These are phyloP conservation scores for Macroventuria anomochaeta DNA, from an alignment of 2,329 filamentous ascomycete species.

Conservation along the genomic window DNA sequence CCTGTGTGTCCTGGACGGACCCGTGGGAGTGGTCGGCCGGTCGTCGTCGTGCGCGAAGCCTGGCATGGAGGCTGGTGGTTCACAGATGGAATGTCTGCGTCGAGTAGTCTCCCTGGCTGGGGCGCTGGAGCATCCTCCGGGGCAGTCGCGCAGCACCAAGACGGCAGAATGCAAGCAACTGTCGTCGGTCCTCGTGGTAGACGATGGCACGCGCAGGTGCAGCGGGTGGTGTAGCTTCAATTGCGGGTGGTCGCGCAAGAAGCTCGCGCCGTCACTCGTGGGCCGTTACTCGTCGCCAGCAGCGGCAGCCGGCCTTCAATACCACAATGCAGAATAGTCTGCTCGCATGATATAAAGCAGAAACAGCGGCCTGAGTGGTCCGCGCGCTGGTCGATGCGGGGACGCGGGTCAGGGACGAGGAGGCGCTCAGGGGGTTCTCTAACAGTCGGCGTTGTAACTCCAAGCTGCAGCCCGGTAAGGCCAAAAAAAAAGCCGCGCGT, in stretches of 20 bases:
- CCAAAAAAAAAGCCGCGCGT: slow-evolving; percentile 27
- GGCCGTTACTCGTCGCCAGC: slow-evolving; percentile 10
- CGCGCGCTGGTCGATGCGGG: slow-evolving; percentile 24
- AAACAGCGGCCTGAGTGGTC: slow-evolving; percentile 27
- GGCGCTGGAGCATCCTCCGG: slow-evolving; percentile 41
- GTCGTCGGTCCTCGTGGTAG: slow-evolving; percentile 18
- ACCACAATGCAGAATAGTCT: slow-evolving; percentile 16
- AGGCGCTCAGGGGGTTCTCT: slow-evolving; percentile 21
- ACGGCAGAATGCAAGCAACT: slow-evolving; percentile 19
- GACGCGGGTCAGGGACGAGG: slow-evolving; percentile 9
- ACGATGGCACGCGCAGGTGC: slow-evolving; percentile 15
- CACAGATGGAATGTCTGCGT: slow-evolving; percentile 26
- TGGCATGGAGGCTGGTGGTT: slow-evolving; percentile 29
- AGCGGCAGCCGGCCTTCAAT: slow-evolving; percentile 13
- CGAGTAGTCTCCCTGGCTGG: slow-evolving; percentile 22
- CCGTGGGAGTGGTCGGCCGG: slow-evolving; percentile 42
- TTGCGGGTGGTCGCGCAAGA: neutral
- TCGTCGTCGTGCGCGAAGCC: slow-evolving; percentile 30
- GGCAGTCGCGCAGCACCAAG: slow-evolving; percentile 17
- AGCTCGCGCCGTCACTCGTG: slow-evolving; percentile 9
- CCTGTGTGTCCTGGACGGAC: slow-evolving; percentile 32
- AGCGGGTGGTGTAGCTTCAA: slow-evolving; percentile 7
- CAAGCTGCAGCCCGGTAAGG: slow-evolving; percentile 22
- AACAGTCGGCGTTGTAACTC: slow-evolving; percentile 24
- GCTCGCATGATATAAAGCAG: slow-evolving; percentile 30